Conservation (phyloP, 257 asterid species). For the Gardenia jasminoides region DNA sequence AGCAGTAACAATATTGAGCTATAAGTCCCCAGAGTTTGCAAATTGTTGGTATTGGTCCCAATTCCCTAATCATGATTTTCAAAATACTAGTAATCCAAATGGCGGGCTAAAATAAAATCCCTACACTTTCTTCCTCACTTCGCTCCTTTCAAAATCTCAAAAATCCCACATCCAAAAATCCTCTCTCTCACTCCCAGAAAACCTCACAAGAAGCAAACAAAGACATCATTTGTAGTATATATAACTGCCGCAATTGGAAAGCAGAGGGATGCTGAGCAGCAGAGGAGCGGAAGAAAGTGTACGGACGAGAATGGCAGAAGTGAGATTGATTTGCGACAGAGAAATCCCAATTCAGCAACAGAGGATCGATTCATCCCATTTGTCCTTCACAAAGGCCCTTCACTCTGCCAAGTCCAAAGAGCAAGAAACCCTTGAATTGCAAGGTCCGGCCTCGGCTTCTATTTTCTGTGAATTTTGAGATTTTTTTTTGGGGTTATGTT, state of each 20-base stretch:
- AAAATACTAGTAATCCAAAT: constrained; percentile 22
- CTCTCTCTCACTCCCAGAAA: not conserved
- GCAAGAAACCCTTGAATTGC: constrained; percentile 60
- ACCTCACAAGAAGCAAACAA: not conserved
- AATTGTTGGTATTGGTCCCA: too few relatives aligned
- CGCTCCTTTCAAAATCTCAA: constrained; percentile 10
- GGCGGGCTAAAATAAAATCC: constrained; percentile 45
- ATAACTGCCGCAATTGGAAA: not conserved
- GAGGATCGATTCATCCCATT: constrained; percentile 42
- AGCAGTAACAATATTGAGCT: not conserved
- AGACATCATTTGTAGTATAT: too few relatives aligned
- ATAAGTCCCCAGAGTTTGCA: too few relatives aligned
- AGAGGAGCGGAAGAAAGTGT: constrained; percentile 25
- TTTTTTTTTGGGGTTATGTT: not conserved
- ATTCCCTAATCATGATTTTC: constrained; percentile 1
- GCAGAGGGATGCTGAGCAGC: constrained; percentile 41
- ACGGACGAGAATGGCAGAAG: constrained; percentile 53
- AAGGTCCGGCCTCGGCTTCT: constrained; percentile 35
- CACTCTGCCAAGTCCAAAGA: constrained; percentile 42
- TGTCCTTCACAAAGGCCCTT: constrained; percentile 30
- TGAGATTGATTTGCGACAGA: constrained; percentile 56
- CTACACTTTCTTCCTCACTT: not conserved
- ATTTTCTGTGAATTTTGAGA: too few relatives aligned
- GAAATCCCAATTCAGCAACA: constrained; percentile 66
- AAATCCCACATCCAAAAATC: not conserved